A percentile compares a stretch with the other conserved stretches of the same genome.
Evolutionary conservation across 257 asterid genomes (phyloP).

Genomic region (Petunia axillaris): DNA sequence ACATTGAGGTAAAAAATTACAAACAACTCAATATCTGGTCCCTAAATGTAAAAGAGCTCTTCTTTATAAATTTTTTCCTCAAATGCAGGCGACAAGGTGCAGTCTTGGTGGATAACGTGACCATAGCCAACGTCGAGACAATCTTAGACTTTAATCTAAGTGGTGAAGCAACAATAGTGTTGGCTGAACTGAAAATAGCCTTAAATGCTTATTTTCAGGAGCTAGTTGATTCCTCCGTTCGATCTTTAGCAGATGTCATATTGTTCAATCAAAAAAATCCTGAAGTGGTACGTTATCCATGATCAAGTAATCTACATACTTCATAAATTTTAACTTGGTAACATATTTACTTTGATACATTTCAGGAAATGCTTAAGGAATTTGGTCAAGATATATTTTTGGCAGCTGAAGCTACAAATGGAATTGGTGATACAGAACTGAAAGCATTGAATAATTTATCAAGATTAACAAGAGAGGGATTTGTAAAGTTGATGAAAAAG

Average conservation of each 20-base stretch:
- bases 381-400: slow-evolving; percentile 45
- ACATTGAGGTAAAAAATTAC: slow-evolving; percentile 36
- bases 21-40: too few relatives aligned
- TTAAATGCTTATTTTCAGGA: slow-evolving; percentile 44
- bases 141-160: slow-evolving; percentile 24
- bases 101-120: slow-evolving; percentile 39
- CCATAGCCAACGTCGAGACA: slow-evolving; percentile 33
- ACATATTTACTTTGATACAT: neutral
- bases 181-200: slow-evolving; percentile 46
- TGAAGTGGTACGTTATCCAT: slow-evolving; percentile 32
- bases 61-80: neutral
- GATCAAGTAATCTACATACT: slow-evolving; percentile 9
- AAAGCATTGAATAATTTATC: slow-evolving; percentile 32
- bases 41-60: too few relatives aligned
- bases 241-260: slow-evolving; percentile 46
- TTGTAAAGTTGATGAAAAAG: slow-evolving; percentile 39
- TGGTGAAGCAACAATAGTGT: slow-evolving; percentile 28
- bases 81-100: slow-evolving; percentile 47
- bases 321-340: neutral
- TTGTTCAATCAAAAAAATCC: slow-evolving; percentile 44
- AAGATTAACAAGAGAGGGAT: slow-evolving; percentile 34
- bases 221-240: slow-evolving; percentile 44
- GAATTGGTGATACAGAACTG: slow-evolving; percentile 37
- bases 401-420: slow-evolving; percentile 49
- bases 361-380: slow-evolving; percentile 45